A percentile compares a stretch with the other conserved stretches of the same genome.
phyloP scores from a whole-genome alignment of 768 basidiomycete species.

The Suillus cothurnatus region DNA sequence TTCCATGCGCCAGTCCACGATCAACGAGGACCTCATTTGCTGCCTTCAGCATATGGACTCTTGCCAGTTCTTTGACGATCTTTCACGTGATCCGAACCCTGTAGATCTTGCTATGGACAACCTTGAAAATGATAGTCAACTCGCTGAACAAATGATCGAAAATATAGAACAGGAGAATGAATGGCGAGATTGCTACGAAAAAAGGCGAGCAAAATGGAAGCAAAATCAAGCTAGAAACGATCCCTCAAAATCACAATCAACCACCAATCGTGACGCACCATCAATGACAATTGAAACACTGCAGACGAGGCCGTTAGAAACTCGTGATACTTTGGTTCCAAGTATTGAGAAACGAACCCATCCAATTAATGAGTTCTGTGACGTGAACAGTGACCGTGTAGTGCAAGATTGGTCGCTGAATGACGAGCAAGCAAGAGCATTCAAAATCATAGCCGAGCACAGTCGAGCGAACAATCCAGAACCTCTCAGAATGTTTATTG shows the following conservation, averaged over 20 bases:
- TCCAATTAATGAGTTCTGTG: not conserved
- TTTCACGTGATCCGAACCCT: not conserved
- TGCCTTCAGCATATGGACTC: not conserved
- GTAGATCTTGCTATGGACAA: too few species aligned
- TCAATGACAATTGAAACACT: not conserved
- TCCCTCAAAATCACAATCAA: not conserved
- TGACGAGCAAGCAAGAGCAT: slow-evolving; percentile 35
- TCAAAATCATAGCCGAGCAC: slow-evolving; percentile 31
- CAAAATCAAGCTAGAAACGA: not conserved
- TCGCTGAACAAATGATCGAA: not conserved
- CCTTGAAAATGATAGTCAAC: not conserved
- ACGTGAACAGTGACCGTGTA: not conserved
- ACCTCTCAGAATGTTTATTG: slow-evolving; percentile 36
- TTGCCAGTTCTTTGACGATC: not conserved
- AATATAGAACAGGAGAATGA: not conserved
- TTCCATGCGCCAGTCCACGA: not conserved
- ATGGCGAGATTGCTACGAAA: not conserved
- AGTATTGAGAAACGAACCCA: not conserved
- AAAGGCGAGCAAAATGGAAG: not conserved
- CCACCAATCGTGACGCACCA: not conserved
- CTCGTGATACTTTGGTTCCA: not conserved
- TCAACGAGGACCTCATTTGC: not conserved
- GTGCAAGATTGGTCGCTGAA: slow-evolving; percentile 21
- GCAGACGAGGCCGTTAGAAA: rapidly evolving
- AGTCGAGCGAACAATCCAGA: slow-evolving; percentile 9